Percentiles rank a stretch among this genome's conserved stretches.
These are phyloP conservation scores for Hypoxylon sp. DNA, from an alignment of 2,329 filamentous ascomycete genomes.

Conservation along the genomic window DNA sequence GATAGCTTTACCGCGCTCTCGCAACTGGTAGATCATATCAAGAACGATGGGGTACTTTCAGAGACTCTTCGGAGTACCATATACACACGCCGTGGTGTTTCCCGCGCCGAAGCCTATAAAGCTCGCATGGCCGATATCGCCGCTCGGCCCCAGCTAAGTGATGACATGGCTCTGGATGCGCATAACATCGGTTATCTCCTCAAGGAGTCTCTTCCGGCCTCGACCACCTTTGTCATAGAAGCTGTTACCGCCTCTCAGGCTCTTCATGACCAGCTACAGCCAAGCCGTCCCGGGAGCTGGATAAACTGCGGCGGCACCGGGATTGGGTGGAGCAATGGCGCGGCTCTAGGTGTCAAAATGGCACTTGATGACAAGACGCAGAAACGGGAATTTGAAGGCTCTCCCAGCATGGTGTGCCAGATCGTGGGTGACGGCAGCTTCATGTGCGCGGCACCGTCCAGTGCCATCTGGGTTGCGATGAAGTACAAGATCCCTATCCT, in stretches of 20 bases:
- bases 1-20: conserved; percentile 55
- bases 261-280: conserved; percentile 75
- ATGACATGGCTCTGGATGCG: conserved; percentile 35
- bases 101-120: conserved; percentile 30
- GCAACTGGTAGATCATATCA: conserved; percentile 43
- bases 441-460: conserved; percentile 58
- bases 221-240: conserved; percentile 78
- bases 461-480: conserved; percentile 57
- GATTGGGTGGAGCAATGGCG: conserved; percentile 82
- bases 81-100: conserved; percentile 38
- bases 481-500: conserved; percentile 58
- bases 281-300: conserved; percentile 74
- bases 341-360: conserved; percentile 77
- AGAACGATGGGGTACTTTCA: conserved; percentile 11
- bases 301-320: conserved; percentile 84
- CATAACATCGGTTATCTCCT: conserved; percentile 39
- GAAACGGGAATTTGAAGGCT: conserved; percentile 41
- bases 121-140: conserved; percentile 37
- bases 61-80: conserved; percentile 39
- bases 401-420: conserved; percentile 53
- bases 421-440: conserved; percentile 60
- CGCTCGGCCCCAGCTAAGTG: conserved; percentile 29
- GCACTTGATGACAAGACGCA: conserved; percentile 61
- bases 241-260: conserved; percentile 75
- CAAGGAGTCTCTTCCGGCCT: conserved; percentile 30